Percentiles rank a stretch among this genome's conserved stretches.
Evolutionary conservation across 1,284 basidiomycete species (phyloP).

Genomic region (Ceratobasidium sp.): DNA sequence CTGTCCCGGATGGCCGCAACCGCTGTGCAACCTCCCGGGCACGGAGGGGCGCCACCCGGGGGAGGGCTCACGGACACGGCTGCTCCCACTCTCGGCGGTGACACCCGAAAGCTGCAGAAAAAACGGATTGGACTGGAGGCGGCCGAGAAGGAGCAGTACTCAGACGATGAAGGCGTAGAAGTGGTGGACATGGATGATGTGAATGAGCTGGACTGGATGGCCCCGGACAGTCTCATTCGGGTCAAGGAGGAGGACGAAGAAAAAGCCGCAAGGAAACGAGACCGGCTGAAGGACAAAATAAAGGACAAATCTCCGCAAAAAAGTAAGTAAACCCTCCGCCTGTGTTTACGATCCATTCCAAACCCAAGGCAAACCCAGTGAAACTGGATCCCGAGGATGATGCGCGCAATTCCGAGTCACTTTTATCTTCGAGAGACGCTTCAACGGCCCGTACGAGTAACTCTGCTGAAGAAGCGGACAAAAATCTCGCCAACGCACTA

Average conservation of each 20-base stretch:
- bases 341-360: not conserved
- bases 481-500: slow-evolving; percentile 76
- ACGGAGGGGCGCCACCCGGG: slow-evolving; percentile 46
- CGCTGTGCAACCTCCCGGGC: slow-evolving; percentile 60
- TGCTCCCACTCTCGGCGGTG: slow-evolving; percentile 61
- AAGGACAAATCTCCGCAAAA: slow-evolving; percentile 20
- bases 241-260: slow-evolving; percentile 60
- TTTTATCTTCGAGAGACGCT: slow-evolving; percentile 23
- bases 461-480: slow-evolving; percentile 60
- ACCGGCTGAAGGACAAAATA: slow-evolving; percentile 54
- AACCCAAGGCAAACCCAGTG: not conserved
- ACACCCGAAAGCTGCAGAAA: slow-evolving; percentile 55
- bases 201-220: slow-evolving; percentile 85
- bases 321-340: not conserved
- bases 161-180: slow-evolving; percentile 89
- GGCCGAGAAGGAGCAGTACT: slow-evolving; percentile 71
- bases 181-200: slow-evolving; percentile 90
- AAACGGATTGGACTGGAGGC: slow-evolving; percentile 57
- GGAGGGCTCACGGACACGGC: slow-evolving; percentile 59
- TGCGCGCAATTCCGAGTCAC: slow-evolving; percentile 31
- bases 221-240: slow-evolving; percentile 75
- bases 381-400: slow-evolving; percentile 56
- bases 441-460: slow-evolving; percentile 43
- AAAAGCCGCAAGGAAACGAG: slow-evolving; percentile 57
- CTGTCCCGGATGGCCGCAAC: slow-evolving; percentile 50